These are phyloP conservation scores for Penicillium steckii DNA, from an alignment of 495 filamentous ascomycete species.

Conservation along the genomic window DNA sequence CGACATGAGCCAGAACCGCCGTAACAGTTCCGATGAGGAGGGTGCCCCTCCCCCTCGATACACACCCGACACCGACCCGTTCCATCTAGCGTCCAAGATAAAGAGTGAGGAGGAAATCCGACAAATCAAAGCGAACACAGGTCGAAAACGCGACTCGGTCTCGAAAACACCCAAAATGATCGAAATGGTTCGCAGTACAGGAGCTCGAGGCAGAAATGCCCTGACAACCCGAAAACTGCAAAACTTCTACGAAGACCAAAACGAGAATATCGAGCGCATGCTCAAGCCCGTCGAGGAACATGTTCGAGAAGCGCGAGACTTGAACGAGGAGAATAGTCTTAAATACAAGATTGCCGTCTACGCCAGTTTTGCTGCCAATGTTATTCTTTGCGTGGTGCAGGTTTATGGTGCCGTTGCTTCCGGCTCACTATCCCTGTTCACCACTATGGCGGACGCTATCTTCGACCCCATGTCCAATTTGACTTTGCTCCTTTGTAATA, in stretches of 20 bases:
- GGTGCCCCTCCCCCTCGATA: slow-evolving; percentile 59
- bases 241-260: slow-evolving; percentile 87
- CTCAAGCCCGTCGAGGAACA: slow-evolving; percentile 94
- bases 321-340: slow-evolving; percentile 75
- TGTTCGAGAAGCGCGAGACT: slow-evolving; percentile 71
- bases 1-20: slow-evolving; percentile 23
- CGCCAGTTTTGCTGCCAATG: slow-evolving; percentile 85
- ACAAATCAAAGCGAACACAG: slow-evolving; percentile 77
- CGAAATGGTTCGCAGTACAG: slow-evolving; percentile 14
- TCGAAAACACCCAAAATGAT: slow-evolving; percentile 33
- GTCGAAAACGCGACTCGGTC: slow-evolving; percentile 66
- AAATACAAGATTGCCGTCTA: slow-evolving; percentile 87
- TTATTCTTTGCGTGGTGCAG: slow-evolving; percentile 75
- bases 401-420: slow-evolving; percentile 86
- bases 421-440: slow-evolving; percentile 89
- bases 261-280: slow-evolving; percentile 87
- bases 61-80: slow-evolving; percentile 71
- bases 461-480: slow-evolving; percentile 94
- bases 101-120: slow-evolving; percentile 79
- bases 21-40: slow-evolving; percentile 60
- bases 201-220: slow-evolving; percentile 27
- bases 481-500: slow-evolving; percentile 82
- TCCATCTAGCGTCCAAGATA: slow-evolving; percentile 71
- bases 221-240: slow-evolving; percentile 61
- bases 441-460: slow-evolving; percentile 94